Conservation (phyloP, 148 eudicot genomes). For the Dianthus caryophyllus region DNA sequence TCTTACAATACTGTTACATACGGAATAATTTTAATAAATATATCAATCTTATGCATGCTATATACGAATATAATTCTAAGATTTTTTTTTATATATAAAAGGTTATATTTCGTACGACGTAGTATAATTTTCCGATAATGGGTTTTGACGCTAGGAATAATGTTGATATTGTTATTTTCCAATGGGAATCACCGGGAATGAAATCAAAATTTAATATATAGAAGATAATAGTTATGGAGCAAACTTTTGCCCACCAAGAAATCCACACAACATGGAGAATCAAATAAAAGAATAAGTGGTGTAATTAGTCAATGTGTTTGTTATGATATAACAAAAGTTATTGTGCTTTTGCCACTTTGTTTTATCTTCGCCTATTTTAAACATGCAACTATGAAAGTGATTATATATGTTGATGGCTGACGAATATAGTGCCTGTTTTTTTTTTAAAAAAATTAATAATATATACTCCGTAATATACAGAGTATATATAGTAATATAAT, state of each 20-base stretch:
- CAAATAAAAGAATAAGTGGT: neutral
- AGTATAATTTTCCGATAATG: too few relatives aligned
- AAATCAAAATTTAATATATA: neutral
- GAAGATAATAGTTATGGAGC: neutral
- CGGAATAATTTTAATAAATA: too few relatives aligned
- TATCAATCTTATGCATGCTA: too few relatives aligned
- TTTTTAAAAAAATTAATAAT: too few relatives aligned
- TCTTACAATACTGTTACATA: too few relatives aligned
- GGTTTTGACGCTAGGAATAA: neutral
- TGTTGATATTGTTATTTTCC: neutral
- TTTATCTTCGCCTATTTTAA: neutral
- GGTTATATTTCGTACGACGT: too few relatives aligned
- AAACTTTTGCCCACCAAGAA: conserved; percentile 11
- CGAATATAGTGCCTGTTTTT: neutral
- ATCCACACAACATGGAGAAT: conserved; percentile 4
- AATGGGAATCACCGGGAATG: neutral
- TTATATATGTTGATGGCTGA: neutral
- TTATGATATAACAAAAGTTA: neutral
- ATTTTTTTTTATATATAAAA: too few relatives aligned
- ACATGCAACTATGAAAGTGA: neutral
- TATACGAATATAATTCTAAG: too few relatives aligned
- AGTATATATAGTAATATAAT: too few relatives aligned
- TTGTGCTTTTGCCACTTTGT: neutral
- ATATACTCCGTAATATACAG: too few relatives aligned
- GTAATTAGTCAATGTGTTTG: neutral